Evolutionary conservation across 1,139 yeast species (phyloP), one percentile per base, ranked within the genome.

Genomic region (Geotrichum klebahnii): DNA sequence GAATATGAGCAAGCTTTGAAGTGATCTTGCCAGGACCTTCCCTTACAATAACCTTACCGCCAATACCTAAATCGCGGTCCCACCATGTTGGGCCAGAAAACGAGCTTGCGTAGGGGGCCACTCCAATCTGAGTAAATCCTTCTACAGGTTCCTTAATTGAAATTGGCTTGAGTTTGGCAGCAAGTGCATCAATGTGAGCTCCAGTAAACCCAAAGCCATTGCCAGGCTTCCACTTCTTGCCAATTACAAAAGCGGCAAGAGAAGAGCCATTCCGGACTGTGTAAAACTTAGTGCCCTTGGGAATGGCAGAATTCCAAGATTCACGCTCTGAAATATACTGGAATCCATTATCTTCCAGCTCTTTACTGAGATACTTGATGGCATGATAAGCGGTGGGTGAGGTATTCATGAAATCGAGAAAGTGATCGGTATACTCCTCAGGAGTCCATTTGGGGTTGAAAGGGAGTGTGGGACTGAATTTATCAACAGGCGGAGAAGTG

Each of bases 311-410:
- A 10, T 73, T 71, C 96, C 97, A 89, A 43, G 73, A 65, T 19
- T 75, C 74, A 47, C 89, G 75, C 68, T 92, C 97, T 24, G 78
- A 73, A 45, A 92, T 68, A 65, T 84, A 90, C 19, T 62, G 63
- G 55, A 63, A 67, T 16, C 71, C 73, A 17, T 63, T 60, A 12
- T 53, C 60, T 48, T 64, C 67, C 34, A 71, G 61, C 44, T 59
- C 58, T 32, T 57, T 52, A 23, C 66, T 59, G 45, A 84, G 80
- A 31, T 76, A 74, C 50, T 78, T 76, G 8, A 88, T 90, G 2
- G 90, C 96, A 67, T 92, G 97, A 67, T 84, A 92, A 0, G 95
- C 96, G 0, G 97, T 87, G 36, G 97, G 97, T 2, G 95, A 81
- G 2, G 75, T 76, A 68, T 87, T 86, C 63, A 90, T 84, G 65